Percentiles rank a stretch among this genome's conserved stretches.
These are phyloP conservation scores for Yarrowia sp. DNA, from an alignment of 805 yeast species.

Conservation along the genomic window DNA sequence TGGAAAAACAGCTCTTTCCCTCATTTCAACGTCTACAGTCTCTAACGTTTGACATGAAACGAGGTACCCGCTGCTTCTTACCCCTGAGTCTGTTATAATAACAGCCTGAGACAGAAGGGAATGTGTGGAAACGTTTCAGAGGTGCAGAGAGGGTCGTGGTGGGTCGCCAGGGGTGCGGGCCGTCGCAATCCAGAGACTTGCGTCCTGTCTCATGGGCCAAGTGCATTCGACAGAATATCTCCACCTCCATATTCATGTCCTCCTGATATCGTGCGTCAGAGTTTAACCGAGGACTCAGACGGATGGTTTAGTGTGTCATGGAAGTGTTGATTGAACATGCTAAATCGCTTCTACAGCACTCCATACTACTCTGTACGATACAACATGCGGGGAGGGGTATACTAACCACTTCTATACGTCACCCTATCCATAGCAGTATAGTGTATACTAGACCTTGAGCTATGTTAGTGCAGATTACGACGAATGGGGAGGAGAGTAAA, in stretches of 20 bases:
- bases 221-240: too few relatives aligned
- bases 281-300: not conserved
- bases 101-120: constrained; percentile 16
- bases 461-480: not conserved
- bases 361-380: too few relatives aligned
- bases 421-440: not conserved
- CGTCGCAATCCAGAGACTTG: not conserved
- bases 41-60: constrained; percentile 1
- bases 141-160: not conserved
- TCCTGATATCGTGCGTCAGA: constrained; percentile 10
- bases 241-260: not conserved
- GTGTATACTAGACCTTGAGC: constrained; percentile 1
- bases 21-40: too few relatives aligned
- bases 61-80: constrained; percentile 12
- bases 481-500: not conserved
- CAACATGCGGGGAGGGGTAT: not conserved
- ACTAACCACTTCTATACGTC: too few relatives aligned
- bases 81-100: constrained; percentile 23
- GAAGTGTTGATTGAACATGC: too few relatives aligned
- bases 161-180: constrained; percentile 6
- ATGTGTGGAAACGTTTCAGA: constrained; percentile 21
- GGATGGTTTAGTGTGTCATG: too few relatives aligned
- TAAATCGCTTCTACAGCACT: too few relatives aligned
- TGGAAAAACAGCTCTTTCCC: too few relatives aligned
- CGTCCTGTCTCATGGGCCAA: not conserved